These are phyloP conservation scores for Pinguiococcus pyrenoidosus DNA, from an alignment of 108 stramenopile species.

Conservation along the genomic window DNA sequence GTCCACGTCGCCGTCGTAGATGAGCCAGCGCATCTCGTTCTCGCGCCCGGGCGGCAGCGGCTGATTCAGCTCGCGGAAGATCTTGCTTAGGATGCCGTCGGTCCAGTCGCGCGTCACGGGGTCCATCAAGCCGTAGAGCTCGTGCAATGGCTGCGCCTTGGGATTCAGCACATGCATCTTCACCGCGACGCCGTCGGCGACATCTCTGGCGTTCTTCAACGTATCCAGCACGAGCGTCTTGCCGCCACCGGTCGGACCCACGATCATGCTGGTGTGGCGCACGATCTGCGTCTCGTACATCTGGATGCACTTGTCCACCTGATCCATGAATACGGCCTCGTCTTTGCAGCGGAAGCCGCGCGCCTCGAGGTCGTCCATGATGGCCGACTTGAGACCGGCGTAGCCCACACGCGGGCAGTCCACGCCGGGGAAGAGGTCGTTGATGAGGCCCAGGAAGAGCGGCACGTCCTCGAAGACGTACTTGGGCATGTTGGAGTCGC, in stretches of 20 bases:
- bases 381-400: constrained; percentile 34
- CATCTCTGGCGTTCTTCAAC: constrained; percentile 33
- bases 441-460: constrained; percentile 49
- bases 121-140: constrained; percentile 57
- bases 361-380: constrained; percentile 29
- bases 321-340: constrained; percentile 40
- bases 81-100: constrained; percentile 44
- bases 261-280: constrained; percentile 57
- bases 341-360: constrained; percentile 34
- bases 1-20: constrained; percentile 59
- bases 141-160: constrained; percentile 49
- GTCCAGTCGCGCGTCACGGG: constrained; percentile 58
- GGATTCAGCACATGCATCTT: constrained; percentile 48
- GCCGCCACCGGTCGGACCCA: constrained; percentile 56
- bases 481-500: constrained; percentile 61
- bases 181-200: constrained; percentile 36
- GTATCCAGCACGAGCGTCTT: constrained; percentile 49
- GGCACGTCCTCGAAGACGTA: constrained; percentile 60
- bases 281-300: constrained; percentile 51
- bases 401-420: constrained; percentile 56
- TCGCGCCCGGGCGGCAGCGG: constrained; percentile 46
- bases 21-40: constrained; percentile 51
- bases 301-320: constrained; percentile 54
- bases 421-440: constrained; percentile 54
- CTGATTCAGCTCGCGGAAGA: constrained; percentile 54